These are phyloP conservation scores for Ceratopteris richardii DNA, from an alignment of 75 land plant genomes.

Conservation along the genomic window DNA sequence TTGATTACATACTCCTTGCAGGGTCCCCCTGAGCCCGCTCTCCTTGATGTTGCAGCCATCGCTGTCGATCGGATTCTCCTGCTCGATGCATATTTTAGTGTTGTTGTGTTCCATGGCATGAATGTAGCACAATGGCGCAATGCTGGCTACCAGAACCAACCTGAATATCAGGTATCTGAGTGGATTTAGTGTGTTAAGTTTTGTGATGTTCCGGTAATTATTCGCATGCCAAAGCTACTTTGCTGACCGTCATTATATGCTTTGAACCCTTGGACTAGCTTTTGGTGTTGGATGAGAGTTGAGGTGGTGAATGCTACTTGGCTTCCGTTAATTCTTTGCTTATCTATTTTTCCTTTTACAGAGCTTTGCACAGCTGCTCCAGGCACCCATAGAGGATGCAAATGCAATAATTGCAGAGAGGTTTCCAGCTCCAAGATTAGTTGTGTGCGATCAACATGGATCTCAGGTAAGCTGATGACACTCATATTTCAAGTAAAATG, in stretches of 20 bases:
- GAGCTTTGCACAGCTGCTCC: constrained; percentile 63
- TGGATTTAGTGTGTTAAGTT: neutral
- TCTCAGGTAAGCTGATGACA: constrained; percentile 40
- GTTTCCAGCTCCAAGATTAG: constrained; percentile 83
- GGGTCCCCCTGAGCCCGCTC: constrained; percentile 73
- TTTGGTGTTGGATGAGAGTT: too few relatives aligned
- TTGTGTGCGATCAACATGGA: constrained; percentile 84
- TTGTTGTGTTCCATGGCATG: constrained; percentile 95
- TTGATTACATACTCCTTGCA: constrained; percentile 72
- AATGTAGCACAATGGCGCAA: constrained; percentile 98
- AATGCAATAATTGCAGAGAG: constrained; percentile 53
- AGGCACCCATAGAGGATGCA: constrained; percentile 79
- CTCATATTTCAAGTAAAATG: neutral
- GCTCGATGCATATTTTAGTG: constrained; percentile 92
- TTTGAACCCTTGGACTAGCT: neutral
- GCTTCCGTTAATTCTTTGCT: too few relatives aligned
- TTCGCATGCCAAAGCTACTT: neutral
- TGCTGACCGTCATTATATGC: neutral
- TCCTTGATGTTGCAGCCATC: constrained; percentile 94
- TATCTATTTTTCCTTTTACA: too few relatives aligned
- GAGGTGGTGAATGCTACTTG: too few relatives aligned
- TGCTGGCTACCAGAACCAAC: constrained; percentile 88
- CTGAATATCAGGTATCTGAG: constrained; percentile 59
- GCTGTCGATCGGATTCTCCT: constrained; percentile 79
- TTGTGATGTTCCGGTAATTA: neutral